Conservation (phyloP, 352 stramenopile species). For the Phytophthora meadii region DNA sequence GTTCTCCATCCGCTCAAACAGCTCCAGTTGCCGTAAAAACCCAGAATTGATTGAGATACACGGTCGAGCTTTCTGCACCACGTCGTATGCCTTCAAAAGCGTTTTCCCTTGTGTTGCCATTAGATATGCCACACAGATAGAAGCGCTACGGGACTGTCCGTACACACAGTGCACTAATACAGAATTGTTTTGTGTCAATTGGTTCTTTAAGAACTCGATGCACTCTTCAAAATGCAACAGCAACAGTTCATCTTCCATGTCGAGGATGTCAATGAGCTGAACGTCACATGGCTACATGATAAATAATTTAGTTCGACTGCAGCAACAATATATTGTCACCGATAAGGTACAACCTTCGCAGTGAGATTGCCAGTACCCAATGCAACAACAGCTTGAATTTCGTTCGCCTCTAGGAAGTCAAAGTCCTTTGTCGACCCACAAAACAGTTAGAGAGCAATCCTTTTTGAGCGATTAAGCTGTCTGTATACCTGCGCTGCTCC, state of each 20-base stretch:
- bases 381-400: conserved; percentile 60
- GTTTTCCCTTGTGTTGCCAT: conserved; percentile 56
- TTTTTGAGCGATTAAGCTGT: neutral
- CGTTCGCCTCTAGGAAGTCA: conserved; percentile 48
- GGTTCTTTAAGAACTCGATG: conserved; percentile 46
- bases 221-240: conserved; percentile 69
- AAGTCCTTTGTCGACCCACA: conserved; percentile 35
- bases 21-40: conserved; percentile 72
- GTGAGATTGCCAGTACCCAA: conserved; percentile 67
- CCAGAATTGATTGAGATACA: conserved; percentile 85
- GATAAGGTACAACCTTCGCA: conserved; percentile 37
- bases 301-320: neutral
- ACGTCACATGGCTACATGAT: conserved; percentile 43
- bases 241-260: conserved; percentile 80
- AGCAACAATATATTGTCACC: neutral
- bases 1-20: conserved; percentile 71
- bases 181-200: conserved; percentile 11
- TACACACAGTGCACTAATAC: conserved; percentile 85
- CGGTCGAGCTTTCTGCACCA: conserved; percentile 61
- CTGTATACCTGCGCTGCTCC: conserved; percentile 50
- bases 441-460: conserved; percentile 3
- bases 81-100: conserved; percentile 59
- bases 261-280: conserved; percentile 68
- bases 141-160: conserved; percentile 77
- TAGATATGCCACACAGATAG: conserved; percentile 78